phyloP scores from a whole-genome alignment of 163 green algal species.

The Chlamydomonas reinhardtii region DNA sequence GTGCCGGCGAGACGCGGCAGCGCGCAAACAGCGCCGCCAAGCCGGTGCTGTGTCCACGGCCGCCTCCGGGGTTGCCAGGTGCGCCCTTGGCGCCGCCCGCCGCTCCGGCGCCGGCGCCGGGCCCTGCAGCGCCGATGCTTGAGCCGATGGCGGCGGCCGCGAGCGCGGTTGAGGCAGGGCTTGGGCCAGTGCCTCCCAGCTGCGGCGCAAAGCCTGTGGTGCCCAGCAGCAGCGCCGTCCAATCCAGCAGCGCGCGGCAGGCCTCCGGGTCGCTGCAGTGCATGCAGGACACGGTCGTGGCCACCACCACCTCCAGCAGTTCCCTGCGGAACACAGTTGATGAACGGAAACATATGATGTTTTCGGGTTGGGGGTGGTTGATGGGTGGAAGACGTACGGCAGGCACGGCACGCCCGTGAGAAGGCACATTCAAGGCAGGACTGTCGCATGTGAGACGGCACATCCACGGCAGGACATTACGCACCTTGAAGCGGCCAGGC shows the following conservation, averaged over 20 bases:
- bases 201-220: neutral
- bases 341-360: too few relatives aligned
- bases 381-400: neutral
- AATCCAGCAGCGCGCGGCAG: constrained; percentile 27
- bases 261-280: constrained; percentile 30
- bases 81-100: neutral
- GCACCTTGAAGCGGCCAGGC: constrained; percentile 15
- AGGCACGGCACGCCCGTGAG: neutral
- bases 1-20: neutral
- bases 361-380: too few relatives aligned
- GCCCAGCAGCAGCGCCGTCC: constrained; percentile 18
- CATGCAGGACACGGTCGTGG: constrained; percentile 16
- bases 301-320: constrained; percentile 21
- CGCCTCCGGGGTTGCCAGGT: too few relatives aligned
- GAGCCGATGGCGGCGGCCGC: too few relatives aligned
- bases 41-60: neutral
- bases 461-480: too few relatives aligned
- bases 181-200: too few relatives aligned
- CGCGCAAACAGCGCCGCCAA: neutral
- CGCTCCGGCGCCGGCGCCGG: neutral
- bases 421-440: too few relatives aligned
- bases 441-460: too few relatives aligned
- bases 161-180: too few relatives aligned
- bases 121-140: too few relatives aligned
- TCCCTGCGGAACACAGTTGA: neutral